Percentiles rank a stretch among this genome's conserved stretches.
Evolutionary conservation across 805 yeast genomes (phyloP).

Genomic region (Candida verbasci): DNA sequence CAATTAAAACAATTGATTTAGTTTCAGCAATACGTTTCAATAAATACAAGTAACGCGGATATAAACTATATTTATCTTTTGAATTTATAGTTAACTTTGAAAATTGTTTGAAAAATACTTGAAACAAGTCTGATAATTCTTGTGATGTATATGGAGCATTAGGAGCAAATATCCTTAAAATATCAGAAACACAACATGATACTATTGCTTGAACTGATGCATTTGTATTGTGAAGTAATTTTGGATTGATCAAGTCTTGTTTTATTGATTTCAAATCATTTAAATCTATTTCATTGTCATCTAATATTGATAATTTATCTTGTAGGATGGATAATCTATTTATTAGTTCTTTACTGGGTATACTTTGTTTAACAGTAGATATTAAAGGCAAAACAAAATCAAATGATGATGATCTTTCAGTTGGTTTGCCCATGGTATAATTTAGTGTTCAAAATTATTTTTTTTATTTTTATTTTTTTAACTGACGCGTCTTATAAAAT

Average conservation of each 20-base stretch:
- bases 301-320: conserved; percentile 58
- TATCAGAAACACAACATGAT: conserved; percentile 72
- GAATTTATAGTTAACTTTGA: conserved; percentile 33
- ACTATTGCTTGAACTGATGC: conserved; percentile 63
- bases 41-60: conserved; percentile 56
- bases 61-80: conserved; percentile 41
- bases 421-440: neutral
- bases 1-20: conserved; percentile 64
- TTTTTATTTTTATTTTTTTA: neutral
- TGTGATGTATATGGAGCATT: conserved; percentile 78
- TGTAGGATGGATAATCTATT: conserved; percentile 53
- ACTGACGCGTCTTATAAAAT: neutral
- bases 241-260: conserved; percentile 51
- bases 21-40: conserved; percentile 70
- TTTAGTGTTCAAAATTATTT: too few relatives aligned
- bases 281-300: conserved; percentile 55
- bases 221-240: conserved; percentile 58
- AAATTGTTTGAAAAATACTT: conserved; percentile 61
- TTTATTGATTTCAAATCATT: conserved; percentile 39
- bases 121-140: conserved; percentile 62
- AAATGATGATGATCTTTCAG: neutral
- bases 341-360: conserved; percentile 59
- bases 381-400: conserved; percentile 45
- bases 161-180: conserved; percentile 77
- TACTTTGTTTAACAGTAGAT: conserved; percentile 52